Base-by-base conservation (phyloP, 768 basidiomycete species). In the Dioszegia crocea region DNA sequence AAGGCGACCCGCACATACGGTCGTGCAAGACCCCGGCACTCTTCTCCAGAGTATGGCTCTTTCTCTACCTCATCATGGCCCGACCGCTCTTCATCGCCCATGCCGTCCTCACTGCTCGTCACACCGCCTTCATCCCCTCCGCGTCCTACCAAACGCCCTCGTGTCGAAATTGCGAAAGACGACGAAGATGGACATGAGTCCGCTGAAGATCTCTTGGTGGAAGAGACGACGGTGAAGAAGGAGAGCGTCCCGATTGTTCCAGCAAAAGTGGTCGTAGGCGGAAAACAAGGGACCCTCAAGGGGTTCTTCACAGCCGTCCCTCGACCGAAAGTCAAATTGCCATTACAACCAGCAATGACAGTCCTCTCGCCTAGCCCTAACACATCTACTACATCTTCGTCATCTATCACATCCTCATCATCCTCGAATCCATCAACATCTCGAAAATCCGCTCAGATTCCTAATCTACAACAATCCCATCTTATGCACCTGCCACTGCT, bases 401-500 rank as follows among this genome's bases (percentile, higher is more conserved):
- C 8, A 6, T 33, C 33, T 33, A 33, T 6, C 33, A 6, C 8
- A 14, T 6, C 8, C 40, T 36, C 30, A 44, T 31, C 53, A 12
- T 44, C 30, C 36, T 23, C 23, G 19, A n/a, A n/a, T n/a, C 33
- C 44, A 43, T 27, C 36, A 24, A 27, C 30, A 30, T 8, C 38
- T 23, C 4, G 19, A 41, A 55, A 53, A 14, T 33, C 23, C 21
- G 21, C 41, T n/a, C 30, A 46, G 1, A 46, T 48, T 2, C 21
- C 48, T 6, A 26, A 3, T 27, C 58, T 70, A 2, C 62, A 64
- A 3, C 71, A 73, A 53, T 33, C 64, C 27, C 68, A 70, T 24
- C 56, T 73, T 16, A 65, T 66, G 17, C 68, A 70, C 53, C 50
- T 70, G 12, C 71, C 69, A 1, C 48, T 73, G 6, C 56, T 73